Base-by-base conservation (phyloP, 208 protist genomes). In the Herpetomonas tarakana region DNA sequence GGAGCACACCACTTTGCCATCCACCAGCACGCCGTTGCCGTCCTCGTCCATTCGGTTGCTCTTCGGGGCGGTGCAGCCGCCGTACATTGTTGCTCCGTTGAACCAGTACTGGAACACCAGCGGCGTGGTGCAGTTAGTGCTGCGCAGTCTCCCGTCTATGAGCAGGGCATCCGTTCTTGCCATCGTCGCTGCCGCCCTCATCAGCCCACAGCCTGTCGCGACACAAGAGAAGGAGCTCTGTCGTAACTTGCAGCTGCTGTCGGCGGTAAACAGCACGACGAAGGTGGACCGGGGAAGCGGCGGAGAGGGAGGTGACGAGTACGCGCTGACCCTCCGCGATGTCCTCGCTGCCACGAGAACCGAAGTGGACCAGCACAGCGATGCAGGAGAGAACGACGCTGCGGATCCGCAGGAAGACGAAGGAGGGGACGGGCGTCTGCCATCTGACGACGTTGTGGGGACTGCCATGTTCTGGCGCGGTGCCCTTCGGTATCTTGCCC, bases 81-180 rank as follows among this genome's bases (percentile, higher is more conserved):
- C 62, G 2, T 94, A 94, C 51, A 50, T 74, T 11, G 71, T 88
- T 18, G n/a, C 68, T 24, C 81, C 87, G 28, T 63, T 91, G 7
- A 90, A 84, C 60, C 81, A 86, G 60, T 65, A 59, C 3, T 94
- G 87, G 81, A 76, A 82, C 59, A 80, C 71, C 0, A 74, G 61
- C 26, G 76, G 71, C 35, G 81, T 90, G 3, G 74, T 94, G 55
- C 76, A 90, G 31, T 62, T 74, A 1, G 41, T 79, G 44, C 50
- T 93, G 29, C 67, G 71, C 16, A 59, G 55, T 51, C 29, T 50
- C 47, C 21, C 44, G 65, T 2, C 51, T n/a, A n/a, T 51, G 51
- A 1, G 26, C 62, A 3, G 7, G 9, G 49, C 41, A 35, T 21
- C 53, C 21, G 18, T 76, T 21, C 62, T 78, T 52, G 77, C 68